Evolutionary conservation across 805 yeast species (phyloP).

Genomic region (Lipomyces starkeyi): DNA sequence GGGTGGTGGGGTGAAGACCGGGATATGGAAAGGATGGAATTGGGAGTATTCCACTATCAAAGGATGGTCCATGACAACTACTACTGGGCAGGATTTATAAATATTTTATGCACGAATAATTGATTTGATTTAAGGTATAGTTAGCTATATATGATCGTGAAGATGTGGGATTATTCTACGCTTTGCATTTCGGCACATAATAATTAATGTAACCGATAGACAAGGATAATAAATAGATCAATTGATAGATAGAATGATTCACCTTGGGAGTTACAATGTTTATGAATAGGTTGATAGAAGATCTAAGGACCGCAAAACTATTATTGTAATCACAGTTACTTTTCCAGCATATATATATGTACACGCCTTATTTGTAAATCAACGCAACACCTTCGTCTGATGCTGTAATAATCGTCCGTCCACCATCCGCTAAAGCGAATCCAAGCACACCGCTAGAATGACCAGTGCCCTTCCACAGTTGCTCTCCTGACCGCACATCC

Average conservation of each 20-base stretch:
- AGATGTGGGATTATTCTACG: no score
- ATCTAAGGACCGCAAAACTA: no score
- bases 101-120: not conserved
- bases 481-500: slow-evolving; percentile 87
- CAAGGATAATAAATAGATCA: not conserved
- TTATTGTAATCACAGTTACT: no score
- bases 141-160: not conserved
- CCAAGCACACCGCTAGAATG: slow-evolving; percentile 94
- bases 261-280: no score
- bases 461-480: slow-evolving; percentile 80
- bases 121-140: not conserved
- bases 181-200: not conserved
- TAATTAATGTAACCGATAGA: not conserved
- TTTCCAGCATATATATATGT: not conserved
- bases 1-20: slow-evolving; percentile 1
- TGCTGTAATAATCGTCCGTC: slow-evolving; percentile 79
- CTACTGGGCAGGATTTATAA: not conserved
- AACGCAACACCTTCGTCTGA: slow-evolving; percentile 97
- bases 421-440: slow-evolving; percentile 66
- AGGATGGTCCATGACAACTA: slow-evolving; percentile 28
- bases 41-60: slow-evolving; percentile 33
- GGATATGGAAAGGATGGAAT: slow-evolving; percentile 25
- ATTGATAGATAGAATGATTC: no score
- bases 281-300: no score
- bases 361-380: slow-evolving; percentile 54